phyloP scores from a whole-genome alignment of 2,329 filamentous ascomycete genomes.

The Phoma sp. region DNA sequence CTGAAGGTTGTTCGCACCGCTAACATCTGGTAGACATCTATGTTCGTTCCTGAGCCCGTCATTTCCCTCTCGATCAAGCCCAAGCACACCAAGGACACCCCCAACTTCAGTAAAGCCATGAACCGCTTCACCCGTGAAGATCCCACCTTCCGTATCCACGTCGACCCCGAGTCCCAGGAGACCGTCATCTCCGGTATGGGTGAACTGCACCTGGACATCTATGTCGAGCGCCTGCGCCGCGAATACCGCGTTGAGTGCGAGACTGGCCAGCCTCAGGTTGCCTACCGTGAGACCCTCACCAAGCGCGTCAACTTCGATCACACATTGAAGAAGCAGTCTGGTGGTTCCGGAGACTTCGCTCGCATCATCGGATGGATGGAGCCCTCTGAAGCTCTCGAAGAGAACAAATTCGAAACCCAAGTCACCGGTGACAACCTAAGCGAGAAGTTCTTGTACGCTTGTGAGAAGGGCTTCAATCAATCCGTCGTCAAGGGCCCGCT shows the following conservation, averaged over 20 bases:
- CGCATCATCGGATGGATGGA: slow-evolving; percentile 92
- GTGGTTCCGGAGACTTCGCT: slow-evolving; percentile 94
- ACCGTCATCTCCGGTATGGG: slow-evolving; percentile 99
- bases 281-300: slow-evolving; percentile 93
- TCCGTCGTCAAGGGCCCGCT: slow-evolving; percentile 87
- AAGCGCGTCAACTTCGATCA: slow-evolving; percentile 85
- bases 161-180: slow-evolving; percentile 91
- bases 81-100: slow-evolving; percentile 88
- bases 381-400: slow-evolving; percentile 74
- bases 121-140: slow-evolving; percentile 98
- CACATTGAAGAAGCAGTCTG: slow-evolving; percentile 92
- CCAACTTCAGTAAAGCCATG: slow-evolving; percentile 98
- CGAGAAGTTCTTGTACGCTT: slow-evolving; percentile 94
- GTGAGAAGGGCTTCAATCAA: slow-evolving; percentile 90
- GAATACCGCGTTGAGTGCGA: slow-evolving; percentile 97
- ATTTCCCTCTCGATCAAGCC: slow-evolving; percentile 98
- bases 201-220: slow-evolving; percentile 95
- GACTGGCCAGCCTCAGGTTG: slow-evolving; percentile 95
- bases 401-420: slow-evolving; percentile 85
- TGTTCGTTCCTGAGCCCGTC: slow-evolving; percentile 97
- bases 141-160: slow-evolving; percentile 93
- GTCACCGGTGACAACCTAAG: slow-evolving; percentile 90
- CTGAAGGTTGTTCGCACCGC: slow-evolving; percentile 6
- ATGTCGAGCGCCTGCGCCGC: slow-evolving; percentile 93
- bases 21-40: slow-evolving; percentile 68